Conservation (phyloP, 139 green algal species). For the Chlamydomonas sphaeroides region DNA sequence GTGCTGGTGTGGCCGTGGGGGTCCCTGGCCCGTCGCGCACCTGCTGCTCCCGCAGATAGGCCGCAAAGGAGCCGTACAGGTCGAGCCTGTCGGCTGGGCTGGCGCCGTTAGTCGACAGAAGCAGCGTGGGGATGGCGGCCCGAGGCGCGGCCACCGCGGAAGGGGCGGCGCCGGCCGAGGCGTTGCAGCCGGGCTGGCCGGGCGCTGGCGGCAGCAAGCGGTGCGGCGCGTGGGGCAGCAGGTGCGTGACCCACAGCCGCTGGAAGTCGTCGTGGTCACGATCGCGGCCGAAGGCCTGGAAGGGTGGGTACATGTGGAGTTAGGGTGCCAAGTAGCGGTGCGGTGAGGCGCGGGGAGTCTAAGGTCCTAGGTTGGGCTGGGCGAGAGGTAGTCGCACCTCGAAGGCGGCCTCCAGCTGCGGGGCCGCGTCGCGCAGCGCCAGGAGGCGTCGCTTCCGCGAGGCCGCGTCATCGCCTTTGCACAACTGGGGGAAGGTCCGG, state of each 20-base stretch:
- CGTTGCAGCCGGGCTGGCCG: background rate
- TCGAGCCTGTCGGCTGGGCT: conserved; percentile 17
- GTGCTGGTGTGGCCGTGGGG: too few relatives aligned
- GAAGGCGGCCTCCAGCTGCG: conserved; percentile 8
- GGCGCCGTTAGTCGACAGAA: conserved; percentile 35
- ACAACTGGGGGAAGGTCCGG: background rate
- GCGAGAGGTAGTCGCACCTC: background rate
- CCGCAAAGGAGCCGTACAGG: conserved; percentile 4
- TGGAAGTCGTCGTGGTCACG: conserved; percentile 28
- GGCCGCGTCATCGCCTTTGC: background rate
- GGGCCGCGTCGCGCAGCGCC: background rate
- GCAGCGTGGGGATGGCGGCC: conserved; percentile 16
- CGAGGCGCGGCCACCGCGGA: too few relatives aligned
- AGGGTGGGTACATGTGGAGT: background rate
- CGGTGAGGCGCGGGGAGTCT: background rate
- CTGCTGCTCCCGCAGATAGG: conserved; percentile 18
- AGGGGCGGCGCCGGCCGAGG: background rate
- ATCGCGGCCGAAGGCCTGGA: conserved; percentile 11
- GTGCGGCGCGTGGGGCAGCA: background rate
- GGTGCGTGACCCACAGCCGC: conserved; percentile 14
- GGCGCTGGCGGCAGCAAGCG: background rate
- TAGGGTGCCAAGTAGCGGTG: background rate
- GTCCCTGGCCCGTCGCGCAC: too few relatives aligned
- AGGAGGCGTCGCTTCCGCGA: background rate
- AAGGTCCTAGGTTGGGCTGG: too few relatives aligned